These are phyloP conservation scores for Pleurotus salmoneostramineus DNA, from an alignment of 768 basidiomycete genomes.

Conservation along the genomic window DNA sequence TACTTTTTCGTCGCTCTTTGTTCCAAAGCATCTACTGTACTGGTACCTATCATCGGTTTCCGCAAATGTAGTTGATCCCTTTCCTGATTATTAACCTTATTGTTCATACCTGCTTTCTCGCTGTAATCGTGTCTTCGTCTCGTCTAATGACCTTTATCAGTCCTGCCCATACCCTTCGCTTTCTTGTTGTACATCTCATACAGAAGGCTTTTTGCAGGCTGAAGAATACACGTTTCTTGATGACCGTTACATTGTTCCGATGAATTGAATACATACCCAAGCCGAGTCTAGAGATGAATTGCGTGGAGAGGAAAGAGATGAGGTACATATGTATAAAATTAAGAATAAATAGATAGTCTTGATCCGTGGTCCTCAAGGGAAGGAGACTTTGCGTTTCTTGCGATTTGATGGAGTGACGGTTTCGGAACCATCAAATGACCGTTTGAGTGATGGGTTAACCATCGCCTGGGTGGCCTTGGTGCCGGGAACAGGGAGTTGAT, in stretches of 20 bases:
- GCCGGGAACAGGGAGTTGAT: neutral
- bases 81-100: neutral
- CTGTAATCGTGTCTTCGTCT: neutral
- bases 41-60: no score
- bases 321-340: neutral
- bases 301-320: neutral
- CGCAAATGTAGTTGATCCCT: no score
- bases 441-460: neutral
- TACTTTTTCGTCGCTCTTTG: neutral
- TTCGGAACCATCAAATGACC: neutral
- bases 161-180: neutral
- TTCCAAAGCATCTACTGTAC: no score
- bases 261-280: no score
- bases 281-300: neutral
- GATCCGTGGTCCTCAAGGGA: neutral
- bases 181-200: conserved; percentile 2
- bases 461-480: neutral
- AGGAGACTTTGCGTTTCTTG: neutral
- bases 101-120: neutral
- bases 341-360: neutral
- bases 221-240: neutral
- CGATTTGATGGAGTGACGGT: neutral
- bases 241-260: neutral
- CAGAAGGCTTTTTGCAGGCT: neutral
- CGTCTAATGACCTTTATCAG: neutral